Percentiles rank a stretch among this genome's conserved stretches.
phyloP scores from a whole-genome alignment of 169 alveolate species.

The Cytauxzoon felis region DNA sequence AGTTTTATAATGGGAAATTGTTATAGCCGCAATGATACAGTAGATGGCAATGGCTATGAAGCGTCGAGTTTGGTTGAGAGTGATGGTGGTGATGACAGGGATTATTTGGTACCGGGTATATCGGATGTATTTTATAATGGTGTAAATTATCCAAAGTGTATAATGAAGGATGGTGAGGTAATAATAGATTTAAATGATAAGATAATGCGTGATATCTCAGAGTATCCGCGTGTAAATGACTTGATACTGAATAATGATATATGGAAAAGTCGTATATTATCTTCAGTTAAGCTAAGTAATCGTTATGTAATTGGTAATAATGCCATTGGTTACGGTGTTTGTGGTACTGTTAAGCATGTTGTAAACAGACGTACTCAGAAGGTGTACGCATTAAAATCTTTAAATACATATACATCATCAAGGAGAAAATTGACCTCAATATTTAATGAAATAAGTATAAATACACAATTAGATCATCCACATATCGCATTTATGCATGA shows the following conservation, averaged over 20 bases:
- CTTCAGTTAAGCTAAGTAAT: background rate
- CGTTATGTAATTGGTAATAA: constrained; percentile 23
- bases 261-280: constrained; percentile 38
- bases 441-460: constrained; percentile 45
- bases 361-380: constrained; percentile 43
- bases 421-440: constrained; percentile 33
- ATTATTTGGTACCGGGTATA: constrained; percentile 37
- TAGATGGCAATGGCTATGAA: background rate
- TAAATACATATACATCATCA: constrained; percentile 13
- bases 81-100: background rate
- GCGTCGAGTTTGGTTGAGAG: background rate
- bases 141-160: constrained; percentile 9
- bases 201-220: background rate
- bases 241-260: constrained; percentile 37
- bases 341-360: constrained; percentile 57
- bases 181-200: background rate
- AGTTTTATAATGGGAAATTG: constrained; percentile 26
- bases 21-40: background rate
- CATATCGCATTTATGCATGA: constrained; percentile 58
- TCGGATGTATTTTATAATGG: constrained; percentile 29
- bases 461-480: constrained; percentile 60
- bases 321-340: constrained; percentile 59
- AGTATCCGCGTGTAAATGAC: constrained; percentile 33
- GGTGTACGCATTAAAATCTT: constrained; percentile 41
- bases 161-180: background rate